These are phyloP conservation scores for Fusarium secorum DNA, from an alignment of 2,329 filamentous ascomycete genomes.

Conservation along the genomic window DNA sequence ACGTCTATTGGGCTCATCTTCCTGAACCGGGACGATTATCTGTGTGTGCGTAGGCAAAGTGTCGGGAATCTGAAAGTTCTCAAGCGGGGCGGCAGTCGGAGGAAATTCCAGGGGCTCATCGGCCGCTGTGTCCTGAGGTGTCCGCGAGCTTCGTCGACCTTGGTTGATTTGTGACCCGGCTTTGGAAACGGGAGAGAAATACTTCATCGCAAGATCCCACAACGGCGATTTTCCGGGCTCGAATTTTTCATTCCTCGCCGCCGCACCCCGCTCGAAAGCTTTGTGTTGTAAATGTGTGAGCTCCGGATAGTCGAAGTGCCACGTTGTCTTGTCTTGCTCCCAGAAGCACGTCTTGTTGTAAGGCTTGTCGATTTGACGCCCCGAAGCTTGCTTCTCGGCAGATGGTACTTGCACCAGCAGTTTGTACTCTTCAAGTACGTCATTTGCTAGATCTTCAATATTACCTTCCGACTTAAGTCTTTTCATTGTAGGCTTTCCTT, in stretches of 20 bases:
- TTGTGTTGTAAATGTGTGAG: slow-evolving; percentile 68
- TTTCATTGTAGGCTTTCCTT: slow-evolving; percentile 61
- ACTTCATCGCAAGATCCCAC: slow-evolving; percentile 65
- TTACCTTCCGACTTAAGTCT: slow-evolving; percentile 61
- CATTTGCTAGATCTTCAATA: slow-evolving; percentile 47
- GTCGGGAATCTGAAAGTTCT: slow-evolving; percentile 45
- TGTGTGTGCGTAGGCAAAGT: slow-evolving; percentile 49
- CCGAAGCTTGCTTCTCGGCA: slow-evolving; percentile 57
- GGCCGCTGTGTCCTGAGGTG: slow-evolving; percentile 25
- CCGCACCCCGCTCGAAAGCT: slow-evolving; percentile 62
- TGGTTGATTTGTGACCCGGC: slow-evolving; percentile 19
- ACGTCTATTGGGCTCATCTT: slow-evolving; percentile 47
- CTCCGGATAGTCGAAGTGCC: slow-evolving; percentile 69
- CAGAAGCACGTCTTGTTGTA: slow-evolving; percentile 66
- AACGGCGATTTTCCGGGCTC: slow-evolving; percentile 58
- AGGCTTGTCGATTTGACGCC: slow-evolving; percentile 65
- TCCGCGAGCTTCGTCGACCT: slow-evolving; percentile 14
- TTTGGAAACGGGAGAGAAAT: slow-evolving; percentile 59
- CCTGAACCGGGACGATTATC: slow-evolving; percentile 48
- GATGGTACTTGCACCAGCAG: slow-evolving; percentile 60
- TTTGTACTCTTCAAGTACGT: slow-evolving; percentile 53
- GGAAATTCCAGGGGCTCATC: slow-evolving; percentile 44
- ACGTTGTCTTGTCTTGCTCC: slow-evolving; percentile 62
- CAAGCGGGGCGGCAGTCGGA: slow-evolving; percentile 43
- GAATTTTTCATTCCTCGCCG: slow-evolving; percentile 61